Conservation (phyloP, 768 basidiomycete species). For the Rhizopogon vinicolor region DNA sequence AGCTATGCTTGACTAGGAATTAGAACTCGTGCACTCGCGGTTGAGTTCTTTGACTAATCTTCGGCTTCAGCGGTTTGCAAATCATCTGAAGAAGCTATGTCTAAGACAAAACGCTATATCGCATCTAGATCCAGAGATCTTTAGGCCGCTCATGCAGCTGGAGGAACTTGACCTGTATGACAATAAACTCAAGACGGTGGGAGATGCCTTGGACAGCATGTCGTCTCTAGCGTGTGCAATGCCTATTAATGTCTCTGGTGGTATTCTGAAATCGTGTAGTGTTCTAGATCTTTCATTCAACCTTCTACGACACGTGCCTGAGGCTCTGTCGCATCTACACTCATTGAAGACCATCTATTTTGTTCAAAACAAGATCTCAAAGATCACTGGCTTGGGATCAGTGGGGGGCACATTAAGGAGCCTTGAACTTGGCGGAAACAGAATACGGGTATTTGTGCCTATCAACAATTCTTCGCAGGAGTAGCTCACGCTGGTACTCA, state of each 20-base stretch:
- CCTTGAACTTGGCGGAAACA: constrained; percentile 92
- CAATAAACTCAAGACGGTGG: constrained; percentile 81
- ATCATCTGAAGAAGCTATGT: constrained; percentile 67
- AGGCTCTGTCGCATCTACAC: constrained; percentile 50
- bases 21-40: constrained; percentile 80
- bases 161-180: constrained; percentile 96
- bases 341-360: constrained; percentile 82
- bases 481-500: constrained; percentile 24
- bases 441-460: constrained; percentile 62
- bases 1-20: constrained; percentile 48
- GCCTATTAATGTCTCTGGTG: not conserved
- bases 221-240: constrained; percentile 50
- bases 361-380: constrained; percentile 92
- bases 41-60: constrained; percentile 64
- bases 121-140: constrained; percentile 66
- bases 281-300: constrained; percentile 95
- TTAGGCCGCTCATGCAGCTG: constrained; percentile 58
- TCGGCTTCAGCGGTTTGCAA: constrained; percentile 70
- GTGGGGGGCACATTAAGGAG: constrained; percentile 59
- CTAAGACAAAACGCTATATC: constrained; percentile 84
- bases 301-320: constrained; percentile 68
- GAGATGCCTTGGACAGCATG: constrained; percentile 57
- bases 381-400: constrained; percentile 63
- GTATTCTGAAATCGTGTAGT: constrained; percentile 33
- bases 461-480: not conserved